phyloP scores from a whole-genome alignment of 208 protist genomes.

The Leishmania lainsoni region DNA sequence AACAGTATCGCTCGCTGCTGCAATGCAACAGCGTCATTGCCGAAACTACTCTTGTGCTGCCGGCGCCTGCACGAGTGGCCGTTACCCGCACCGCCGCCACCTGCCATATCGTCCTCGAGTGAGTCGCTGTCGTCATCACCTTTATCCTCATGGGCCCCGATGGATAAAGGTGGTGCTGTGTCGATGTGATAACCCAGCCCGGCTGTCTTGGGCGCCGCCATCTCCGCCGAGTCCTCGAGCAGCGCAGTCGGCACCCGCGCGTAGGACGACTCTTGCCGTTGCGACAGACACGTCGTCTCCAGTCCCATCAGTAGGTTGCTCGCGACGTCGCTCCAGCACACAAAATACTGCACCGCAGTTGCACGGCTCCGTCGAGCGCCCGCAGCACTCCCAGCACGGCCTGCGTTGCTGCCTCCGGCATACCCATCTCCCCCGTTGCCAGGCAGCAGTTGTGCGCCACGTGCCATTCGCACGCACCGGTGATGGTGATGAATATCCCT shows the following conservation, averaged over 20 bases:
- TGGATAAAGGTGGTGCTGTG: background rate
- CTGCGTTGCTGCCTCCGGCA: background rate
- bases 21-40: slow-evolving; percentile 19
- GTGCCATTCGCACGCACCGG: background rate
- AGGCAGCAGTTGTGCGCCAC: background rate
- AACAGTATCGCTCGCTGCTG: slow-evolving; percentile 20
- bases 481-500: background rate
- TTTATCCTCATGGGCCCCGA: background rate
- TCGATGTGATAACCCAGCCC: background rate
- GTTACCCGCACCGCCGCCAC: slow-evolving; percentile 5
- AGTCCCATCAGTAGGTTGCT: slow-evolving; percentile 77
- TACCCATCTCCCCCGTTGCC: background rate
- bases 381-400: background rate
- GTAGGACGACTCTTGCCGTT: slow-evolving; percentile 35
- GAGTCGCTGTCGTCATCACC: slow-evolving; percentile 37
- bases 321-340: slow-evolving; percentile 83
- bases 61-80: slow-evolving; percentile 14
- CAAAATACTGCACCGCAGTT: slow-evolving; percentile 27
- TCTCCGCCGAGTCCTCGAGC: slow-evolving; percentile 43
- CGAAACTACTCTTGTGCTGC: slow-evolving; percentile 5
- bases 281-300: slow-evolving; percentile 19
- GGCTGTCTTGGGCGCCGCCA: background rate
- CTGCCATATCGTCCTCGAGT: slow-evolving; percentile 1
- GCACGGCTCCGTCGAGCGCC: slow-evolving; percentile 15
- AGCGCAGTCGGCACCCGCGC: slow-evolving; percentile 47